Conservation (phyloP, 2,329 filamentous ascomycete species). For the Tolypocladium cylindrosporum region DNA sequence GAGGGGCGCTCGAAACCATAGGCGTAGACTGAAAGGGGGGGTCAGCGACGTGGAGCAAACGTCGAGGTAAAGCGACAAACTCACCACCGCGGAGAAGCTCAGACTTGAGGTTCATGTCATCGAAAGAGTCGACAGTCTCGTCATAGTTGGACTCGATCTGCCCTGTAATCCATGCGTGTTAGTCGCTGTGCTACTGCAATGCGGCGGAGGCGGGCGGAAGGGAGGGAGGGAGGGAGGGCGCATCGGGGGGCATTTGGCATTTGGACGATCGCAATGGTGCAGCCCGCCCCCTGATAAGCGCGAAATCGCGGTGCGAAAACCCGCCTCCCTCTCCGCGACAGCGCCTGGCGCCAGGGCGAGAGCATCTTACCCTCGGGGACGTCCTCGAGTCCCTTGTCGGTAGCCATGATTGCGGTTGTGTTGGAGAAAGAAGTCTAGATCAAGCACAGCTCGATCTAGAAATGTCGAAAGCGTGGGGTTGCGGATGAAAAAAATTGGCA, state of each 20-base stretch:
- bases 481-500: conserved; percentile 23
- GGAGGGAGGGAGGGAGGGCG: conserved; percentile 1
- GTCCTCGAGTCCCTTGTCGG: conserved; percentile 96
- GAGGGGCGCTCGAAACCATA: conserved; percentile 99
- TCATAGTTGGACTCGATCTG: conserved; percentile 99
- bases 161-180: conserved; percentile 41
- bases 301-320: not conserved
- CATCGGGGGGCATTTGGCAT: conserved; percentile 1
- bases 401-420: conserved; percentile 89
- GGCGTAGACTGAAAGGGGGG: conserved; percentile 61
- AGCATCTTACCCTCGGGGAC: conserved; percentile 77
- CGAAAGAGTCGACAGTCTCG: conserved; percentile 98
- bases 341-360: conserved; percentile 1
- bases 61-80: conserved; percentile 12
- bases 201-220: not conserved
- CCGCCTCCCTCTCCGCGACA: not conserved
- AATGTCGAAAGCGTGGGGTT: conserved; percentile 31
- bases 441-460: conserved; percentile 73
- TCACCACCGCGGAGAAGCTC: conserved; percentile 91
- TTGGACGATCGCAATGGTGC: not conserved
- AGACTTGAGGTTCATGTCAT: conserved; percentile 92
- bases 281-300: not conserved
- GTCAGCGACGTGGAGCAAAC: conserved; percentile 13
- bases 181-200: not conserved
- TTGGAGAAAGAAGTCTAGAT: conserved; percentile 50